Percentiles rank a stretch among this genome's conserved stretches.
phyloP scores from a whole-genome alignment of 495 filamentous ascomycete species.

The Lichina pygmaea region DNA sequence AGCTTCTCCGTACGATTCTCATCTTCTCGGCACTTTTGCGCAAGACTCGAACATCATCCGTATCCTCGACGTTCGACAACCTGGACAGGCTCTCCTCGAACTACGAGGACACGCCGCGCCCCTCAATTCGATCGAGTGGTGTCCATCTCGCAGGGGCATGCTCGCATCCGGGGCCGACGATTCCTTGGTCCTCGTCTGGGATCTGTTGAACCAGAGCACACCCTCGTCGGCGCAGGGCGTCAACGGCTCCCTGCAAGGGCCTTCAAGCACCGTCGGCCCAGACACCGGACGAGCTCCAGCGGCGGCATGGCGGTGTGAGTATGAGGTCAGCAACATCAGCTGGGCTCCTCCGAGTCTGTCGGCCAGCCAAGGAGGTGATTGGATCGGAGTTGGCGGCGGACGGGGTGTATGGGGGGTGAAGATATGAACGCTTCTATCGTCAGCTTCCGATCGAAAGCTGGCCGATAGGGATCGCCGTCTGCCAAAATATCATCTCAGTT shows the following conservation, averaged over 20 bases:
- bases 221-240: too few relatives aligned
- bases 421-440: slow-evolving; percentile 8
- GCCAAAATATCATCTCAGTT: too few relatives aligned
- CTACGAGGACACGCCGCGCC: slow-evolving; percentile 71
- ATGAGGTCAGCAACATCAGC: slow-evolving; percentile 82
- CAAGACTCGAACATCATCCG: slow-evolving; percentile 79
- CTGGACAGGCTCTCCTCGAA: slow-evolving; percentile 81
- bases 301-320: slow-evolving; percentile 81
- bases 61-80: slow-evolving; percentile 89
- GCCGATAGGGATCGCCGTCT: too few relatives aligned
- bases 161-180: slow-evolving; percentile 88
- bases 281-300: slow-evolving; percentile 41
- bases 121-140: slow-evolving; percentile 90
- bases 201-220: slow-evolving; percentile 40
- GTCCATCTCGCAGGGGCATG: slow-evolving; percentile 57
- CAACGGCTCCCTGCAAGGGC: slow-evolving; percentile 9
- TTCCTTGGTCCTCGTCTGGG: slow-evolving; percentile 75
- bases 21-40: slow-evolving; percentile 89
- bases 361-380: slow-evolving; percentile 58
- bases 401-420: slow-evolving; percentile 78
- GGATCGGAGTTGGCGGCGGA: slow-evolving; percentile 82
- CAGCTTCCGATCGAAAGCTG: not conserved
- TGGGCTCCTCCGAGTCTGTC: slow-evolving; percentile 66
- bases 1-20: slow-evolving; percentile 86
- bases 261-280: slow-evolving; percentile 14